Conservation (phyloP, 179 eudicot species). For the Camellia oleifera region DNA sequence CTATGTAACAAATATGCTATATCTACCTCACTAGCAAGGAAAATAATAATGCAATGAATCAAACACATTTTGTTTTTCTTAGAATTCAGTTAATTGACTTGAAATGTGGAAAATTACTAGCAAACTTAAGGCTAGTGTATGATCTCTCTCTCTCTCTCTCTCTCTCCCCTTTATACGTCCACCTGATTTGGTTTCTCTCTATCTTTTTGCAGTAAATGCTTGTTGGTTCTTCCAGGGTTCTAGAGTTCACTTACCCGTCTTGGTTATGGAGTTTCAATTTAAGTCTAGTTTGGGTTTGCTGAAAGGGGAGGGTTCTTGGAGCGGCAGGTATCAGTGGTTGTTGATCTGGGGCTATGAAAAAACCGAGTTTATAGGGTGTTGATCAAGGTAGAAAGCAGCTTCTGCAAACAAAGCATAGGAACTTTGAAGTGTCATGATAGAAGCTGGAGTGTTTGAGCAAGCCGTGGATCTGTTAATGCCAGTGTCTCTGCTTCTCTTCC, state of each 20-base stretch:
- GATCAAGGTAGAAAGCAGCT: constrained; percentile 7
- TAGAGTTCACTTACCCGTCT: background rate
- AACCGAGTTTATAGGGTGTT: background rate
- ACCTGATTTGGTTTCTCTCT: background rate
- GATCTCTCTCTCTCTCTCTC: too few species aligned
- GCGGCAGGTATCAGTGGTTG: background rate
- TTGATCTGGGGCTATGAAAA: background rate
- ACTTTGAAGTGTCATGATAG: background rate
- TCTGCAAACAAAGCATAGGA: background rate
- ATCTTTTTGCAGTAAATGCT: too few species aligned
- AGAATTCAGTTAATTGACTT: too few species aligned
- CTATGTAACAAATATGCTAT: too few species aligned
- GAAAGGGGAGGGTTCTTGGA: background rate
- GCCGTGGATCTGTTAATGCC: constrained; percentile 7
- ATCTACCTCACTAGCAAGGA: too few species aligned
- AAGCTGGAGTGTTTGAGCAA: background rate
- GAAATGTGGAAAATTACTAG: too few species aligned
- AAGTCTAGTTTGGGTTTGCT: background rate
- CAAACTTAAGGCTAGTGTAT: too few species aligned
- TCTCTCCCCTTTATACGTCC: background rate
- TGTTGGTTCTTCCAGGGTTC: background rate
- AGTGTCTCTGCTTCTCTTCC: background rate
- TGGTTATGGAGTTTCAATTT: background rate
- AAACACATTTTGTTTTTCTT: too few species aligned
- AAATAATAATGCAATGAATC: too few species aligned